Evolutionary conservation across 139 green algal genomes (phyloP), one percentile per base, ranked within the genome.

Genomic region (Micractinium conductrix): DNA sequence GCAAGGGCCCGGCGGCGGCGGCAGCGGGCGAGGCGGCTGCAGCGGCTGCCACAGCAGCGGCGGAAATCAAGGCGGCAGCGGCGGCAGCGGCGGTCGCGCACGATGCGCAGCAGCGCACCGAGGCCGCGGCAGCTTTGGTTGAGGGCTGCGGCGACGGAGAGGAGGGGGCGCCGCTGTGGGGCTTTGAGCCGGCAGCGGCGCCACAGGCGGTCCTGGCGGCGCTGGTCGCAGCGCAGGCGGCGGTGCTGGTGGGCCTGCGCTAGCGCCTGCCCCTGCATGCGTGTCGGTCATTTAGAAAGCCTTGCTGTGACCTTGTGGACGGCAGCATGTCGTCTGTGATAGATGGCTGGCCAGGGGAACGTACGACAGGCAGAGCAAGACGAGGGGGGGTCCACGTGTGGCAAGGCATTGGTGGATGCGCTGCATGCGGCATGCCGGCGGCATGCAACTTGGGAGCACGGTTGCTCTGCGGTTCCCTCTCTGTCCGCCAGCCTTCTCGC

Each of bases 171-270:
- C 22, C 8, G 74, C 74, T 84, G 45, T 87, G 83, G 83, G 74
- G 30, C 63, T 84, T 83, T 60, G 83, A 87, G 48, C 83, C 63
- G 7, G 28, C 44, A 8, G 50, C 84, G 4, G 45, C 82, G 45
- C 33, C 65, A 28, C 74, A 4, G 35, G 17, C 48, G 1, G 74
- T 74, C 26, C 43, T 87, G 28, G 30, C 79, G 38, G 48, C 48
- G 24, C 45, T 87, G 43, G 83, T 87, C 5, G 2, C 45, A 1
- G 55, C 30, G 14, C 83, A 87, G 83, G 43, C 33, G 33, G 74
- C 69, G 22, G 63, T 83, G 74, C 45, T 84, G 67, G 6, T 14
- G 5, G 40, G 69, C 60, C 42, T 78, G 28, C 17, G 22, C 9
- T 48, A 33, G 37, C 37, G 19, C n/a, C 14, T 45, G 37, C 17